A percentile compares a stretch with the other conserved stretches of the same genome.
Conservation (phyloP, 176 grass and related monocot species). For the Carex kokanica region DNA sequence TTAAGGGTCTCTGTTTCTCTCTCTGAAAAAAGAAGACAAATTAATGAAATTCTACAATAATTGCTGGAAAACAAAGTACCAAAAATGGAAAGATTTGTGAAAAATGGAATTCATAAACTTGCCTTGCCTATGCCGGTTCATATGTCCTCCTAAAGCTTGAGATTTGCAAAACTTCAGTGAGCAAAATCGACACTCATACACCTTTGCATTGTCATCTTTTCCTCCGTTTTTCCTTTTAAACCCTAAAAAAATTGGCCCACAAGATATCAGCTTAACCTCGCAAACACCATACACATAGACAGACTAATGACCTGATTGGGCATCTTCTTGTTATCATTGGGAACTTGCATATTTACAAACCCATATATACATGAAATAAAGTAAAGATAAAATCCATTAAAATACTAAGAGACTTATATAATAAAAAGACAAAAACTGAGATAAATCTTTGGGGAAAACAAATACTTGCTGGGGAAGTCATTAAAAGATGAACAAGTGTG, state of each 20-base stretch:
- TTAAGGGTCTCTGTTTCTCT: slow-evolving; percentile 97
- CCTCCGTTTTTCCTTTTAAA: slow-evolving; percentile 73
- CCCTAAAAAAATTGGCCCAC: slow-evolving; percentile 38
- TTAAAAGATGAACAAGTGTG: background rate
- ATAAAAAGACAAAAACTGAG: slow-evolving; percentile 1
- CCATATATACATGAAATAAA: background rate
- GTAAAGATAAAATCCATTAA: background rate
- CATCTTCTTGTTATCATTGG: no score
- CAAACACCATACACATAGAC: background rate
- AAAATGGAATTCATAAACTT: slow-evolving; percentile 19
- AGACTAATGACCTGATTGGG: background rate
- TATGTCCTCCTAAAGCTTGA: slow-evolving; percentile 96
- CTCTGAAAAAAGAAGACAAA: slow-evolving; percentile 42
- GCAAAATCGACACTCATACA: slow-evolving; percentile 94
- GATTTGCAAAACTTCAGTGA: slow-evolving; percentile 96
- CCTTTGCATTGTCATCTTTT: slow-evolving; percentile 70
- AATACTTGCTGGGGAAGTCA: background rate
- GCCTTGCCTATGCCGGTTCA: slow-evolving; percentile 97
- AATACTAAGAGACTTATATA: no score
- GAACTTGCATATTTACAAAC: no score
- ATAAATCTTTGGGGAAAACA: background rate
- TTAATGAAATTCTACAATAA: background rate
- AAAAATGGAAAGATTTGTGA: background rate
- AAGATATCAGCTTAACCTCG: background rate
- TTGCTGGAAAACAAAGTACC: background rate